Evolutionary conservation across 2,329 filamentous ascomycete species (phyloP).

Genomic region (Fusarium multiceps): DNA sequence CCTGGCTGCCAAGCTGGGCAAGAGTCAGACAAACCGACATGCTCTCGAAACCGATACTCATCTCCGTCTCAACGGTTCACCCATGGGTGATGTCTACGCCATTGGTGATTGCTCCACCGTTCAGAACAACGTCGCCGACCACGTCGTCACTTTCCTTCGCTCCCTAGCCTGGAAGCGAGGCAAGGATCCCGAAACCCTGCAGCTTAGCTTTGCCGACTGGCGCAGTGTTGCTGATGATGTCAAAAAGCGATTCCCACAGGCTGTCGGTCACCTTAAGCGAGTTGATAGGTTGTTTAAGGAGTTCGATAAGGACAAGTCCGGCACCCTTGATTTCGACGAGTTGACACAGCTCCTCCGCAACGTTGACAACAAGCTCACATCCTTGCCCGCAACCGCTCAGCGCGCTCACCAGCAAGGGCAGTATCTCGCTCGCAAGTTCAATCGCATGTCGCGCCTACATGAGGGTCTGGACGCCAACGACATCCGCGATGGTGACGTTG

Average conservation of each 20-base stretch:
- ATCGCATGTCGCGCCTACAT: slow-evolving; percentile 83
- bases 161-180: slow-evolving; percentile 92
- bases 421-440: slow-evolving; percentile 94
- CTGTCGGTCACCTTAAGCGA: slow-evolving; percentile 84
- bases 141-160: slow-evolving; percentile 90
- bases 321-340: slow-evolving; percentile 94
- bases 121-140: slow-evolving; percentile 94
- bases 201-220: slow-evolving; percentile 91
- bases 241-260: slow-evolving; percentile 90
- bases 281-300: slow-evolving; percentile 90
- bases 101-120: slow-evolving; percentile 97
- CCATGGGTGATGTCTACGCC: slow-evolving; percentile 93
- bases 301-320: slow-evolving; percentile 93
- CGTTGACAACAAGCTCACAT: slow-evolving; percentile 95
- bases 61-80: slow-evolving; percentile 87
- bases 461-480: slow-evolving; percentile 83
- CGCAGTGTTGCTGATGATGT: slow-evolving; percentile 84
- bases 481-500: slow-evolving; percentile 87
- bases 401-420: slow-evolving; percentile 95
- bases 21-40: slow-evolving; percentile 85
- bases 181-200: slow-evolving; percentile 87
- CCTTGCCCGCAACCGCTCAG: slow-evolving; percentile 93
- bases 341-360: slow-evolving; percentile 87
- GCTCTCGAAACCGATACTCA: slow-evolving; percentile 96
- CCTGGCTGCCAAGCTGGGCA: slow-evolving; percentile 79